Evolutionary conservation across 148 eudicot species (phyloP), one percentile per base, ranked within the genome.

Genomic region (Vaccinium corymbosum): DNA sequence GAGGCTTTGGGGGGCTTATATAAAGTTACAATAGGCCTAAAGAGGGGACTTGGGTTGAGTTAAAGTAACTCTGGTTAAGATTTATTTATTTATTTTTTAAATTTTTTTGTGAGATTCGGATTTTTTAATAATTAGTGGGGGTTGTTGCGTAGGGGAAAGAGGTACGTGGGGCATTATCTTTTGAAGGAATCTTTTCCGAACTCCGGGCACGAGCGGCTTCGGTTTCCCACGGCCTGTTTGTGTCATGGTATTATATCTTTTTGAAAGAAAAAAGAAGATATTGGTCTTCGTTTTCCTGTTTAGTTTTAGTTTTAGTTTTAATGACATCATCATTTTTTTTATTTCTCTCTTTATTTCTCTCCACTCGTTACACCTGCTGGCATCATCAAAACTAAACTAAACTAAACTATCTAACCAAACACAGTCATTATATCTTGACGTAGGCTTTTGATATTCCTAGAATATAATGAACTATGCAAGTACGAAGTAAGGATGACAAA

Each of bases 121-220:
- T 35, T 2, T 35, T 35, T 49, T 49, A 49, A 8, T 17, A 5
- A 6, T n/a, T 17, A 59, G 64, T 59, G 22, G 22, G 62, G 22
- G 64, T 59, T 59, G 64, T 17, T 59, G 64, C 22, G n/a, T 17
- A 8, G 66, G 66, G 66, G 25, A 61, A 1, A 10, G n/a, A 35
- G 38, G 38, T 35, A 35, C 0, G 3, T 61, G 25, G 27, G 64
- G 11, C n/a, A n/a, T 1, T 59, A 17, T 59, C 66, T 61, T 20
- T 61, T 61, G 72, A 11, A 66, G 72, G 72, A 66, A 22, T 66
- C 12, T 66, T 66, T 87, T 87, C 91, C 86, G 59, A 85, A 62
- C 81, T 80, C 84, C 84, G 90, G 91, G 90, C 38, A 73, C 17
- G 78, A 83, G 87, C 92, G 90, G 87, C 89, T 88, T 85, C 92